Conservation (phyloP, 768 basidiomycete genomes). For the Xerocomellus dryophilus region DNA sequence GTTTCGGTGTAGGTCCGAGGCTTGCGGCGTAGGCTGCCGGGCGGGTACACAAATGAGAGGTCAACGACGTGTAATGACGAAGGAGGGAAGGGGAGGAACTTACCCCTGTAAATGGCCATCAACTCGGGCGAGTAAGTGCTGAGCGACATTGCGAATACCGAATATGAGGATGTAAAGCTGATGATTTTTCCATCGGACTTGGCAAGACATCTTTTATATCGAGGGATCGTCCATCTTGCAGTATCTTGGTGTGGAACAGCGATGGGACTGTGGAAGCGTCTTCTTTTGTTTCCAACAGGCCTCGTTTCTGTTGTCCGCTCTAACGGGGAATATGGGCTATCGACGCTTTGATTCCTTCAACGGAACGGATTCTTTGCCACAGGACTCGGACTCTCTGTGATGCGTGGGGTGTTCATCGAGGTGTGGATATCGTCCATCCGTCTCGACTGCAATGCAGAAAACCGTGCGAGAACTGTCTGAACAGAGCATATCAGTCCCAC, state of each 20-base stretch:
- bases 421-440: not conserved
- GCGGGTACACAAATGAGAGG: not conserved
- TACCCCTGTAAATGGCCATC: constrained; percentile 6
- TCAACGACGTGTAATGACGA: not conserved
- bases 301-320: not conserved
- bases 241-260: not conserved
- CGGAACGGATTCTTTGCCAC: too few relatives aligned
- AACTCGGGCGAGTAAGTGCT: constrained; percentile 7
- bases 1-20: not conserved
- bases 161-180: not conserved
- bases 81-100: not conserved
- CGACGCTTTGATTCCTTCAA: not conserved
- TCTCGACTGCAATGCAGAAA: not conserved
- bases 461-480: not conserved
- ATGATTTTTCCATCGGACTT: constrained; percentile 1
- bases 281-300: not conserved
- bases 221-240: not conserved
- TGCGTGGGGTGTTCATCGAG: not conserved
- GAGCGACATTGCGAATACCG: constrained; percentile 1
- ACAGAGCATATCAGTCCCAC: not conserved
- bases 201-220: constrained; percentile 5
- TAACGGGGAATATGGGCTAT: not conserved
- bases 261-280: not conserved
- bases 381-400: too few relatives aligned
- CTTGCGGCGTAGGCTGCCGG: constrained; percentile 7